These are phyloP conservation scores for Alternaria alternata DNA, from an alignment of 2,329 filamentous ascomycete species.

Conservation along the genomic window DNA sequence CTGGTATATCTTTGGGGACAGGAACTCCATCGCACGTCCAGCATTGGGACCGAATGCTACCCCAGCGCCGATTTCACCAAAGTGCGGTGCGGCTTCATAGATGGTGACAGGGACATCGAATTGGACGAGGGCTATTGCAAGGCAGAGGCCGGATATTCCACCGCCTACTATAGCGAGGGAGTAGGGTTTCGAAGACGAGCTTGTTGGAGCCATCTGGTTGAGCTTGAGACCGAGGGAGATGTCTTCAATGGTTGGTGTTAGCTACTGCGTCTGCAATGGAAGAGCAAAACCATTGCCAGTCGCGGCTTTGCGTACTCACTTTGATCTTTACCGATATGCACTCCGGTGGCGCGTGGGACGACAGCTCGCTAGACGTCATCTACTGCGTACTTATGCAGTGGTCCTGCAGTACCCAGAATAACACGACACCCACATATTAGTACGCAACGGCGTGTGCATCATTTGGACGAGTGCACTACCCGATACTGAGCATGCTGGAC, in stretches of 20 bases:
- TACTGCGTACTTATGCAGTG: neutral
- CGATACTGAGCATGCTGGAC: neutral
- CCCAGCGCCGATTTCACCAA: constrained; percentile 67
- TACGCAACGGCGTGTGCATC: neutral
- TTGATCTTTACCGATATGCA: constrained; percentile 21
- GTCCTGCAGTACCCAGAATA: neutral
- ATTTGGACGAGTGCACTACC: neutral
- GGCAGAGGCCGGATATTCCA: constrained; percentile 64
- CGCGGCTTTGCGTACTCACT: constrained; percentile 18
- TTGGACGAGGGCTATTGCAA: constrained; percentile 62
- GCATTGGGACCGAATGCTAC: constrained; percentile 66
- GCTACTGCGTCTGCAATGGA: neutral
- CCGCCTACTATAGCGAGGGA: constrained; percentile 66
- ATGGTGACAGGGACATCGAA: constrained; percentile 59
- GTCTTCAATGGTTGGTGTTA: neutral
- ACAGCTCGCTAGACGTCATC: neutral
- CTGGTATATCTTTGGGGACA: constrained; percentile 54
- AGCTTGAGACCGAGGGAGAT: neutral
- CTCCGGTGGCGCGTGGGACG: constrained; percentile 23
- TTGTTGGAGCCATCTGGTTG: constrained; percentile 29
- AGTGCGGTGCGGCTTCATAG: constrained; percentile 64
- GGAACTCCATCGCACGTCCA: constrained; percentile 62
- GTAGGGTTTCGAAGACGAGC: constrained; percentile 46
- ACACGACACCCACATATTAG: neutral
- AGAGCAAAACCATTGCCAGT: neutral